Conservation (phyloP, 2,329 filamentous ascomycete species). For the Aureobasidium lini region DNA sequence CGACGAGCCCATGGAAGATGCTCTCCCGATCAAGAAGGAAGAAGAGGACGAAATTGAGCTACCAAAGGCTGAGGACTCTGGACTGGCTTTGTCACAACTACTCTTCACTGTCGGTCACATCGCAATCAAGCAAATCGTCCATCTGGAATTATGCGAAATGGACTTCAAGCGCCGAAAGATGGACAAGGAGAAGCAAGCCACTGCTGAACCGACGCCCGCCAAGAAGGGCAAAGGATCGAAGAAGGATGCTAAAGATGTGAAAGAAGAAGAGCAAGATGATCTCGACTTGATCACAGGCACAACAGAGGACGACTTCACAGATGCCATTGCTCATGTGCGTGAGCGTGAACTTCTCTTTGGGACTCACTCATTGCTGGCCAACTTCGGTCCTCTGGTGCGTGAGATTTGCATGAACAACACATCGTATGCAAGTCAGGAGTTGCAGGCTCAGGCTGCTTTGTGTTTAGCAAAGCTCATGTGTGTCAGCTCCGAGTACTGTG, state of each 20-base stretch:
- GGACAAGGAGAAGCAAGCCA: conserved; percentile 65
- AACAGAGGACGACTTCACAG: conserved; percentile 87
- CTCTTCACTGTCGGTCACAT: conserved; percentile 94
- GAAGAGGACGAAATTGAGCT: conserved; percentile 20
- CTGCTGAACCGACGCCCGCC: conserved; percentile 18
- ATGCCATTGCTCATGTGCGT: conserved; percentile 76
- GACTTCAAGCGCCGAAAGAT: conserved; percentile 97
- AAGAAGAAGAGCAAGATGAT: conserved; percentile 66
- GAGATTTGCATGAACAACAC: conserved; percentile 96
- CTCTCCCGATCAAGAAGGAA: conserved; percentile 13
- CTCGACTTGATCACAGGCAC: conserved; percentile 95
- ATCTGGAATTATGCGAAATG: conserved; percentile 91
- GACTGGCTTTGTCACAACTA: conserved; percentile 76
- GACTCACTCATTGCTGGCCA: conserved; percentile 72
- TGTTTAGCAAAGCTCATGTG: conserved; percentile 99
- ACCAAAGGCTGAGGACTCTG: conserved; percentile 26
- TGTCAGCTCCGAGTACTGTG: conserved; percentile 92
- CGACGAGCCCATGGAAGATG: conserved; percentile 18
- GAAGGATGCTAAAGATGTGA: conserved; percentile 45
- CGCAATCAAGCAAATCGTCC: conserved; percentile 97
- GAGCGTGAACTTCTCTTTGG: conserved; percentile 81
- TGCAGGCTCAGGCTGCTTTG: conserved; percentile 87
- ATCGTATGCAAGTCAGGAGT: conserved; percentile 76
- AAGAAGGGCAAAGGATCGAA: conserved; percentile 34
- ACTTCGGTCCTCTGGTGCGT: conserved; percentile 83